Evolutionary conservation across 352 stramenopile genomes (phyloP), one percentile per base, ranked within the genome.

Genomic region (Globisporangium okanoganense): DNA sequence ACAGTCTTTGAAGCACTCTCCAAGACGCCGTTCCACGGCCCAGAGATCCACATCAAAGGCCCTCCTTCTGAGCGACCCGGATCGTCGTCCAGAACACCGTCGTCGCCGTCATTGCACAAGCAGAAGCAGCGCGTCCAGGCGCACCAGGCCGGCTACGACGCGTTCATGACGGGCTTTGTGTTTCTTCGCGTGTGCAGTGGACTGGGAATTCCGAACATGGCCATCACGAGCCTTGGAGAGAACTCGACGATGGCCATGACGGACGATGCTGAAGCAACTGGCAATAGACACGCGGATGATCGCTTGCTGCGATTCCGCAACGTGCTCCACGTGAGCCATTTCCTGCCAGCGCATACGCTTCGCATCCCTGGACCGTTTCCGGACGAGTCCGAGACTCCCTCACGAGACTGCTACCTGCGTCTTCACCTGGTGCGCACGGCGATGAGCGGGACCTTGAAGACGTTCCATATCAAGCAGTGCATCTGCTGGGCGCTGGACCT

Each of bases 391-490:
- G 57, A 27, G 9, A 88, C 78, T 50, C 80, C 81, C 18, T 79
- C 75, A 20, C 78, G 83, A 31, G 73, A 66, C 9, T 68, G 60
- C 14, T 88, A 85, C 62, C 47, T 92, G 7, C 79, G 77, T 3
- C 67, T 90, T 36, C 58, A 80, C 25, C 58, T 92, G 29, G 72
- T 82, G 5, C 71, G 83, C 24, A 88, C 76, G 14, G 74, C 71
- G n/a, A 49, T 65, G 24, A 62, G 71, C 13, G 71, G 71, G 22
- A 59, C 41, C 20, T 56, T 92, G 38, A 87, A 87, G 67, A 78
- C 69, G 24, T 87, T 87, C 58, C 83, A 90, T 60, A 88, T 92
- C 63, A 85, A 92, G 60, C 80, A 88, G 29, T 90, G 79, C 65
- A 69, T 93, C 9, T 65, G 66, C 0, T 79, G 73, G 70, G 72